Evolutionary conservation across 2,329 filamentous ascomycete species (phyloP), one percentile per base, ranked within the genome.

Genomic region (Catunica adiposa): DNA sequence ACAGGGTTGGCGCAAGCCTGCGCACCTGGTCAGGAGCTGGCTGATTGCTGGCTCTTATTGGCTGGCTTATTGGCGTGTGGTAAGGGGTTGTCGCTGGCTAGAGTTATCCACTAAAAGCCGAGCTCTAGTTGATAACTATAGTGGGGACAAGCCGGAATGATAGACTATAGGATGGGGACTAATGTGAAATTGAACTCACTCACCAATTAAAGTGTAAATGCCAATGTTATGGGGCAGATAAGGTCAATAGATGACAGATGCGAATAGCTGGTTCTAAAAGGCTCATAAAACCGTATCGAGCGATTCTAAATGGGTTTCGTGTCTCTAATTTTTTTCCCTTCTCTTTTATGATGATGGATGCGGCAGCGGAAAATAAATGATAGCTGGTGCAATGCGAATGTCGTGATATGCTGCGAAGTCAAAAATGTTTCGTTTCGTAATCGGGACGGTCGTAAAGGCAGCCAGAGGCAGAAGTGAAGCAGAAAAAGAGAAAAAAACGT

Each of bases 341-440:
- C 8, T 22, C 17, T 2, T 46, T 46, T 38, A n/a, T 38, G 37
- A n/a, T 38, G 4, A n/a, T 38, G 3, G 37, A 2, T n/a, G 11
- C n/a, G 37, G n/a, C 11, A n/a, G 4, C 37, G 3, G 37, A n/a
- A 11, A n/a, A 14, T 38, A 38, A 38, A 44, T 44, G 29, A 34
- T 44, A 22, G 40, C 40, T 14, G n/a, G n/a, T 38, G 37, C 40
- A n/a, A 44, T 53, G 51, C 26, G 44, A 17, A 17, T 7, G 15
- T 44, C 40, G 40, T 44, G n/a, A 4, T 44, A 15, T 42, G n/a
- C 15, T 17, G 17, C 26, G 8, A 48, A 48, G 23, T 48, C 44
- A 34, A 48, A 46, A 46, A 25, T 23, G 15, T 48, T 25, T 48
- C 22, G 44, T 48, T 48, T 48, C 44, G 44, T 48, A 48, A 48